Conservation (phyloP, 768 basidiomycete genomes). For the Rhodotorula graminis region DNA sequence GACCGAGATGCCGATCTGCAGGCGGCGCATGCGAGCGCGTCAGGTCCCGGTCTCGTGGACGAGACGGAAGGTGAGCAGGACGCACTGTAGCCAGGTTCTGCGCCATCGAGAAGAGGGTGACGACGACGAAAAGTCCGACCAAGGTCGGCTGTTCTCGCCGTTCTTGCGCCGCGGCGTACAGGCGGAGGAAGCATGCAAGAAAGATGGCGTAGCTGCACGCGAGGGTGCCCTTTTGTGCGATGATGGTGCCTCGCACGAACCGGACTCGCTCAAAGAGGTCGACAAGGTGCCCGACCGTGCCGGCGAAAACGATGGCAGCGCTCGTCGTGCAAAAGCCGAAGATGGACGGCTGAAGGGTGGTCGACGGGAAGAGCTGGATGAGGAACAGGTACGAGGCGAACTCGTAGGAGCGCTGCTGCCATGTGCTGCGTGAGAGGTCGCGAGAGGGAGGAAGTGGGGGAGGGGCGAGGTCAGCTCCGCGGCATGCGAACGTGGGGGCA, state of each 20-base stretch:
- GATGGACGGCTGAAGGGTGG: slow-evolving; percentile 54
- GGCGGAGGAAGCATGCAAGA: slow-evolving; percentile 44
- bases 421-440: slow-evolving; percentile 3
- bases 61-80: not conserved
- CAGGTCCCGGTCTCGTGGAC: too few relatives aligned
- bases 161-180: not conserved
- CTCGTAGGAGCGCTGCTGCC: slow-evolving; percentile 50
- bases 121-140: slow-evolving; percentile 12
- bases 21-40: too few relatives aligned
- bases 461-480: too few relatives aligned
- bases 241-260: slow-evolving; percentile 50
- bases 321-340: slow-evolving; percentile 53
- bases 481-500: too few relatives aligned
- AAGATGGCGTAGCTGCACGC: slow-evolving; percentile 47
- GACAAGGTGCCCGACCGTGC: slow-evolving; percentile 51
- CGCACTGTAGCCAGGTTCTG: slow-evolving; percentile 27
- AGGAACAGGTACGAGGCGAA: slow-evolving; percentile 53
- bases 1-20: slow-evolving; percentile 49
- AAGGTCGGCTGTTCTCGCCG: not conserved
- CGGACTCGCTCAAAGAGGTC: slow-evolving; percentile 49
- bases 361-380: slow-evolving; percentile 50
- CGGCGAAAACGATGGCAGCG: slow-evolving; percentile 50
- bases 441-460: not conserved
- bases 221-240: slow-evolving; percentile 50
- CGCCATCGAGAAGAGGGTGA: slow-evolving; percentile 5